A percentile compares a stretch with the other conserved stretches of the same genome.
Evolutionary conservation across 371 early-diverging fungal species (phyloP).

Genomic region (Synchytrium microbalum): DNA sequence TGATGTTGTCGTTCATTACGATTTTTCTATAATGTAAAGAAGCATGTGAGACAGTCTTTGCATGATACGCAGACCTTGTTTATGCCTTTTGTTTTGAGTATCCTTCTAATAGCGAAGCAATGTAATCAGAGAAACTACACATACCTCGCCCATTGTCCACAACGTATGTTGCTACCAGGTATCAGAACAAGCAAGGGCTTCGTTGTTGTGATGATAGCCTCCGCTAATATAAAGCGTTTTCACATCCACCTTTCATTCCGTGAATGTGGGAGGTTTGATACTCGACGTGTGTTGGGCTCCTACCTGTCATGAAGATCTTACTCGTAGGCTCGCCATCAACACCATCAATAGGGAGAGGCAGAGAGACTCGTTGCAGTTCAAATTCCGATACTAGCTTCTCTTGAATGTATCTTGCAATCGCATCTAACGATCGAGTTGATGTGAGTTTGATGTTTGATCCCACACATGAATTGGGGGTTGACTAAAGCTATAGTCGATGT

Average conservation of each 20-base stretch:
- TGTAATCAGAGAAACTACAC: too few species aligned
- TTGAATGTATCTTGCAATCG: background rate
- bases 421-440: background rate
- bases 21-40: too few species aligned
- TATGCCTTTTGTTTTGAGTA: too few species aligned
- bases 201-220: background rate
- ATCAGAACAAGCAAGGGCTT: too few species aligned
- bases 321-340: background rate
- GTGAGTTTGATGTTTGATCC: background rate
- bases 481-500: too few species aligned
- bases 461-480: background rate
- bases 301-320: background rate
- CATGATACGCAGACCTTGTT: too few species aligned
- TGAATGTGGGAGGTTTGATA: background rate
- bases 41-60: too few species aligned
- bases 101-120: too few species aligned
- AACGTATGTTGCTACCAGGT: too few species aligned
- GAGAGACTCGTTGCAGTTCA: background rate
- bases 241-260: background rate
- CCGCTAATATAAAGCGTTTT: background rate
- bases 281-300: background rate
- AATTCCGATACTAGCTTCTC: background rate
- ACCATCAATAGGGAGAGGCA: background rate
- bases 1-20: background rate
- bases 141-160: constrained; percentile 1